Evolutionary conservation across 495 filamentous ascomycete species (phyloP), one percentile per base, ranked within the genome.

Genomic region (Aspergillus saccharolyticus): DNA sequence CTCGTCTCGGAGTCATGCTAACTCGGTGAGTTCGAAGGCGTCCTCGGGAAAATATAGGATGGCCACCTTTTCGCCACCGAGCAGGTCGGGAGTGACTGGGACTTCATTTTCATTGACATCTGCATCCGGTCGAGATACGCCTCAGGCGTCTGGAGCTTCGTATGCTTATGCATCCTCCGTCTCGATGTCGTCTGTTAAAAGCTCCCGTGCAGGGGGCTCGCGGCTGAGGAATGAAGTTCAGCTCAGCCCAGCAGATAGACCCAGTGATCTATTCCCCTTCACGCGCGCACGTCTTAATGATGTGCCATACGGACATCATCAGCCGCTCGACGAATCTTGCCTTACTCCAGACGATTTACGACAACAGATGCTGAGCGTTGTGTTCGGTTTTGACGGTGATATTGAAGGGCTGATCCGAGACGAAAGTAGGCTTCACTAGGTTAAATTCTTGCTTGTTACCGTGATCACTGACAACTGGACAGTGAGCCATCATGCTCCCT

Each of bases 371-470:
- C 77, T 98, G 18, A 90, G 83, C 66, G 87, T 90, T 25, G 90
- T 98, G 1, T 98, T 98, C 75, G 95, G 94, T 10, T 97, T 93
- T 91, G 85, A 90, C 55, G 87, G 87, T 50, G 91, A 96, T 64
- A 85, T 91, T 52, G 83, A 91, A 51, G 85, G 83, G 42, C 72
- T 98, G 64, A 85, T 98, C 49, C 83, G 84, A 22, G 94, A 97
- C 70, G 95, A 98, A 63, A 63, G 83, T 84, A 75, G 63, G 81
- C n/a, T 74, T 61, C 47, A 57, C 59, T 9, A 49, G 52, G 43
- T 43, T 51, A n/a, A n/a, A n/a, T n/a, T n/a, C n/a, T n/a, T 42
- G 45, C 42, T 43, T 25, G 1, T 43, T n/a, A 7, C 15, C 12
- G 10, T 42, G 1, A 24, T 25, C 25, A 44, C 54, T 67, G 55